These are phyloP conservation scores for Primulina eburnea DNA, from an alignment of 257 asterid genomes.

Conservation along the genomic window DNA sequence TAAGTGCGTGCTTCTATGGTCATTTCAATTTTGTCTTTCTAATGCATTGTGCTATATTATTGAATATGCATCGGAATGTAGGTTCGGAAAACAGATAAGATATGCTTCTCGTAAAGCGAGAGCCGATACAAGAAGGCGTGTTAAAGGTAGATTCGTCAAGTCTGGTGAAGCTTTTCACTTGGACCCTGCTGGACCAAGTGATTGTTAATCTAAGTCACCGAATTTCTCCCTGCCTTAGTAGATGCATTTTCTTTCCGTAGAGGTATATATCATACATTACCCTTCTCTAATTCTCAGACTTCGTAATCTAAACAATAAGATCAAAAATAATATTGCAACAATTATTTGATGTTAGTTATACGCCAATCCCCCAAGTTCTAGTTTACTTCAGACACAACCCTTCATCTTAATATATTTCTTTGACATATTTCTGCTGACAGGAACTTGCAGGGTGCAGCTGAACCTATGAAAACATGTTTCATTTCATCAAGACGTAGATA, in stretches of 20 bases:
- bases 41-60: neutral
- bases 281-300: neutral
- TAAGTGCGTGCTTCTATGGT: conserved; percentile 28
- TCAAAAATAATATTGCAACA: neutral
- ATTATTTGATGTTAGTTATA: no score
- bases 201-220: conserved; percentile 27
- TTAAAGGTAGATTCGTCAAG: conserved; percentile 89
- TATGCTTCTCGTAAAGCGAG: conserved; percentile 91
- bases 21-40: neutral
- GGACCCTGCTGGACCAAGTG: conserved; percentile 44
- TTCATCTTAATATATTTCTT: no score
- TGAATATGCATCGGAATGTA: conserved; percentile 18
- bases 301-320: neutral
- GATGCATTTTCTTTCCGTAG: neutral
- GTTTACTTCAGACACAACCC: neutral
- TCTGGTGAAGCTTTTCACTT: conserved; percentile 61
- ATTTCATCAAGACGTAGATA: no score
- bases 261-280: neutral
- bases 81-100: conserved; percentile 87
- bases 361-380: no score
- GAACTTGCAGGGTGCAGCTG: neutral
- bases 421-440: neutral
- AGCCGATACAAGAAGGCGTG: conserved; percentile 87
- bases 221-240: neutral
- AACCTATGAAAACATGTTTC: no score